Conservation (phyloP, 371 early-diverging fungal species). For the Zychaea mexicana region DNA sequence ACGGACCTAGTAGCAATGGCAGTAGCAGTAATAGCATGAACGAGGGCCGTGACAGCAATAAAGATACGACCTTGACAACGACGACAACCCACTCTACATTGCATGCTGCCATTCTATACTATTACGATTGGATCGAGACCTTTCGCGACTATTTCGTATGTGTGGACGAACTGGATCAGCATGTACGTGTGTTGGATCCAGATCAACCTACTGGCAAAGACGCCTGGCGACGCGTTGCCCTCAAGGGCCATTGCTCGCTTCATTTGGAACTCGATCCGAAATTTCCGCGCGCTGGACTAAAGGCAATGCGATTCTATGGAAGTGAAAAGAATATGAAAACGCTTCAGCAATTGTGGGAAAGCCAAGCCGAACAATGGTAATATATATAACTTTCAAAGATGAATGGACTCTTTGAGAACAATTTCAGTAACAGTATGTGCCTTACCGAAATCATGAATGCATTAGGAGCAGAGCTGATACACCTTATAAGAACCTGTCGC, state of each 20-base stretch:
- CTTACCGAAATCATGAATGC: too few species aligned
- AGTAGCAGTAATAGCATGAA: background rate
- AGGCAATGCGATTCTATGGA: slow-evolving; percentile 44
- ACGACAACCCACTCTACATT: slow-evolving; percentile 5
- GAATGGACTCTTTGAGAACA: too few species aligned
- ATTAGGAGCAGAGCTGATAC: slow-evolving; percentile 2
- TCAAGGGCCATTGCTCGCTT: slow-evolving; percentile 46
- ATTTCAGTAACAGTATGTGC: too few species aligned
- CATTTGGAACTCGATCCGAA: slow-evolving; percentile 34
- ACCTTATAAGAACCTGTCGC: slow-evolving; percentile 8
- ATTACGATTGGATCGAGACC: background rate
- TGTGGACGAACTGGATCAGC: slow-evolving; percentile 43
- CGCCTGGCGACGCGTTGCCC: slow-evolving; percentile 41
- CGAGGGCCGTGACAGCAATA: background rate
- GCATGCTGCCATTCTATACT: background rate
- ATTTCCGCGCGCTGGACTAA: slow-evolving; percentile 18
- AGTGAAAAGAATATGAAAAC: slow-evolving; percentile 28
- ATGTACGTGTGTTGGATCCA: slow-evolving; percentile 44
- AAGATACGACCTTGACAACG: slow-evolving; percentile 17
- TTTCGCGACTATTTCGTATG: slow-evolving; percentile 18
- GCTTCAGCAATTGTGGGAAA: slow-evolving; percentile 27
- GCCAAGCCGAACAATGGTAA: slow-evolving; percentile 1
- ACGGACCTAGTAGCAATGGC: background rate
- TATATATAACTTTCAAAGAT: background rate
- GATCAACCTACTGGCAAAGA: slow-evolving; percentile 35